Conservation (phyloP, 2,329 filamentous ascomycete species). For the Xylariales sp. region DNA sequence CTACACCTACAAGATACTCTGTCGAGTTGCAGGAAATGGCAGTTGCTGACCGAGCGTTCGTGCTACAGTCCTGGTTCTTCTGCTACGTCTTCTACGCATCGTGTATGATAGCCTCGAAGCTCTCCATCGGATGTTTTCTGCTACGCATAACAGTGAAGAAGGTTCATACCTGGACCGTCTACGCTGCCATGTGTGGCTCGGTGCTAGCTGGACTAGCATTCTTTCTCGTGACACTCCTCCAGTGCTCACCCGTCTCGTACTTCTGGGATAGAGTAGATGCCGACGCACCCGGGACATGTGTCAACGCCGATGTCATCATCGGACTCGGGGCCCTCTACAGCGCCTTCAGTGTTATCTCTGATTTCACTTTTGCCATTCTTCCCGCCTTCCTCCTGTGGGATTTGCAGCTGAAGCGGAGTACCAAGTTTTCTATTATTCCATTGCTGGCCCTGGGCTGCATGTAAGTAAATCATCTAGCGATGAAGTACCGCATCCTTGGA, state of each 20-base stretch:
- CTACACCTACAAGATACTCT: background rate
- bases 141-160: constrained; percentile 16
- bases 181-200: constrained; percentile 12
- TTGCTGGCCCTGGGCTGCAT: constrained; percentile 46
- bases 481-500: background rate
- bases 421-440: constrained; percentile 39
- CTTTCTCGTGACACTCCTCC: constrained; percentile 18
- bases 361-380: constrained; percentile 45
- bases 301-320: constrained; percentile 32
- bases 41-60: background rate
- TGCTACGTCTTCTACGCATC: constrained; percentile 14
- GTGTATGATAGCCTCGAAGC: constrained; percentile 16
- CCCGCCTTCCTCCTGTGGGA: constrained; percentile 43
- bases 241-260: constrained; percentile 15
- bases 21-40: background rate
- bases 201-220: constrained; percentile 15
- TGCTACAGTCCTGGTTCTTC: constrained; percentile 12
- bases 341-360: constrained; percentile 38
- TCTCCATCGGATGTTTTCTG: constrained; percentile 18
- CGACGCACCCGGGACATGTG: constrained; percentile 16
- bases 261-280: constrained; percentile 14
- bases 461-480: constrained; percentile 10
- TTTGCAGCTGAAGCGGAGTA: constrained; percentile 41
- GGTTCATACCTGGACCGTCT: constrained; percentile 16
- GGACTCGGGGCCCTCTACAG: constrained; percentile 40